Base-by-base conservation (phyloP, 2,329 filamentous ascomycete species). In the Aspergillus ochraceus region DNA sequence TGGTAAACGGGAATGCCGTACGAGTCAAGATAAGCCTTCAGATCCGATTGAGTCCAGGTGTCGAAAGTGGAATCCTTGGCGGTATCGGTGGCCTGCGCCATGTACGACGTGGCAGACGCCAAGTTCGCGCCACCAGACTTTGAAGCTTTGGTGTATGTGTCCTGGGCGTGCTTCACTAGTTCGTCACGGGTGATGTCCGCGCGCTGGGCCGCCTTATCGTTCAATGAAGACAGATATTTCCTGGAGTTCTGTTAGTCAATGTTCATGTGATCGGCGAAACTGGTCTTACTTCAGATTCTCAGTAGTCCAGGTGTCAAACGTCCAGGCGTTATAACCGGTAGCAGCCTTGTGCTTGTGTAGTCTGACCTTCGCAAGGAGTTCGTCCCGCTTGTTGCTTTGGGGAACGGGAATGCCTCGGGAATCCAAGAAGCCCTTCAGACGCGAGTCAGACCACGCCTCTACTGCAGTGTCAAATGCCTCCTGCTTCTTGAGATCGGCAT, bases 21-120 rank as follows among this genome's bases (percentile, higher is more conserved):
- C 62, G 86, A 89, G 71, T 94, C 90, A 6, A 94, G 84, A 70
- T 93, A 94, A 1, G 85, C 79, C 81, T 94, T 93, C 62, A 95
- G 80, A 26, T 94, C 89, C 46, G 81, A 83, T 53, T 83, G 79
- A 24, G 82, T 89, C 90, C 90, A 94, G 0, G 85, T 85, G 55
- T 92, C 86, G 64, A 94, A 94, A 1, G 84, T 80, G 24, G 76
- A 81, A 52, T 86, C 80, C 79, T 91, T 92, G 52, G 82, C 88
- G 10, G 84, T 72, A 58, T 84, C 83, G 4, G 90, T 91, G 29
- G 86, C 86, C 60, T 86, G 79, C 10, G 88, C 79, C 2, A 93
- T 80, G 68, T 90, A 90, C 57, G 84, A 89, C 9, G 90, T 93
- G 10, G 86, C 86, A 3, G 89, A 89, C 17, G 89, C 89, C 60